A percentile compares a stretch with the other conserved stretches of the same genome.
phyloP scores from a whole-genome alignment of 257 asterid genomes.

The Datura wrightii region DNA sequence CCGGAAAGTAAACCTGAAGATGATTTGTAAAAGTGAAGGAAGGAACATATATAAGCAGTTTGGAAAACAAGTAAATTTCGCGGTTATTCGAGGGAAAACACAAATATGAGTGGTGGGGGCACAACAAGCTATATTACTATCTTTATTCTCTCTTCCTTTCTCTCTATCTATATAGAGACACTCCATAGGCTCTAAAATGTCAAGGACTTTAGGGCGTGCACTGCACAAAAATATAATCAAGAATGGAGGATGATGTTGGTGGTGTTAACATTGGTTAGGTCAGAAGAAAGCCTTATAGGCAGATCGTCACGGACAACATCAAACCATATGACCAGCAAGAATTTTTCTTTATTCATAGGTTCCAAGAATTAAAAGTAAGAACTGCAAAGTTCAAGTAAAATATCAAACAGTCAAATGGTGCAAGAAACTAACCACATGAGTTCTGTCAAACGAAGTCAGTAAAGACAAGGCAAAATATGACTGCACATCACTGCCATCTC shows the following conservation, averaged over 20 bases:
- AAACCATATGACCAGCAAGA: conserved; percentile 12
- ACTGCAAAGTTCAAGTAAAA: neutral
- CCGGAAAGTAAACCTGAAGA: conserved; percentile 70
- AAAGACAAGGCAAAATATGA: neutral
- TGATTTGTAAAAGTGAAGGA: neutral
- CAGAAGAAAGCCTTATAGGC: neutral
- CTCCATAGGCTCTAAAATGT: neutral
- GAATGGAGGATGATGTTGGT: neutral
- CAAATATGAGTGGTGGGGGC: neutral
- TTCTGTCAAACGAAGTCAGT: neutral
- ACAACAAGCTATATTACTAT: neutral
- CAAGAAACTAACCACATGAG: conserved; percentile 10
- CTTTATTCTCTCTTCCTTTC: neutral
- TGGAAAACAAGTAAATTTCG: neutral
- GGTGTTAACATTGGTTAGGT: neutral
- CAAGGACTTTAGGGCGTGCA: neutral
- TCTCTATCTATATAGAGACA: neutral
- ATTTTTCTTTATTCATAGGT: conserved; percentile 2
- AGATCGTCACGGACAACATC: neutral
- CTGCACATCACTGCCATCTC: neutral
- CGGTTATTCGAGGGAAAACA: neutral
- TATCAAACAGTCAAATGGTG: neutral
- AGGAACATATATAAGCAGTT: neutral
- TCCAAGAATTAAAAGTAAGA: neutral
- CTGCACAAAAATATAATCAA: neutral